A percentile compares a stretch with the other conserved stretches of the same genome.
Evolutionary conservation across 2,329 filamentous ascomycete genomes (phyloP).

Genomic region (Neospermospora avenae): DNA sequence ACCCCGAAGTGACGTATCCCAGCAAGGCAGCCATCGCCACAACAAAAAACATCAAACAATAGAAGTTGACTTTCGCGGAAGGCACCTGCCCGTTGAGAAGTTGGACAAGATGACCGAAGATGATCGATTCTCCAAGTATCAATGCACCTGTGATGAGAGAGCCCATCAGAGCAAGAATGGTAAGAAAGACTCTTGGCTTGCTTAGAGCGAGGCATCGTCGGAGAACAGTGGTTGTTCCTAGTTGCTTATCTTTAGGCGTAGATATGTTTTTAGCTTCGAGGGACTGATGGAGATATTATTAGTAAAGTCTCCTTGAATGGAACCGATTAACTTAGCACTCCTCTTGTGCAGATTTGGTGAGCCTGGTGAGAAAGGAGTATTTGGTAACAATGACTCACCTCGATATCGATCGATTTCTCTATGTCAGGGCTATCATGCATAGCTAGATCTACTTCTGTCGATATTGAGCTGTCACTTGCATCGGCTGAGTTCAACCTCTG

Average conservation of each 20-base stretch:
- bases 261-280: background rate
- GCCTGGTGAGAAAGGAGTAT: too few relatives aligned
- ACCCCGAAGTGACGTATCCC: conserved; percentile 57
- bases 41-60: conserved; percentile 45
- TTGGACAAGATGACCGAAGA: conserved; percentile 51
- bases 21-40: conserved; percentile 54
- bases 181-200: conserved; percentile 38
- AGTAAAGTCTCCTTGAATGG: too few relatives aligned
- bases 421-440: background rate
- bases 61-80: conserved; percentile 34
- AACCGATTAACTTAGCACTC: too few relatives aligned
- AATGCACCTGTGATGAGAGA: conserved; percentile 46
- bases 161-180: conserved; percentile 19
- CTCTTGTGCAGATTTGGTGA: too few relatives aligned
- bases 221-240: conserved; percentile 23
- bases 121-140: conserved; percentile 51
- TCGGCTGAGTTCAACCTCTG: background rate
- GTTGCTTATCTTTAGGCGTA: background rate
- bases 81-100: conserved; percentile 42
- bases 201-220: conserved; percentile 33
- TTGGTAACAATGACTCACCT: background rate
- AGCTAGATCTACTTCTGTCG: background rate
- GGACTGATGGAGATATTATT: background rate
- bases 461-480: background rate
- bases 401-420: background rate